Conservation (phyloP, 345 rosid genomes). For the Aegle marmelos region DNA sequence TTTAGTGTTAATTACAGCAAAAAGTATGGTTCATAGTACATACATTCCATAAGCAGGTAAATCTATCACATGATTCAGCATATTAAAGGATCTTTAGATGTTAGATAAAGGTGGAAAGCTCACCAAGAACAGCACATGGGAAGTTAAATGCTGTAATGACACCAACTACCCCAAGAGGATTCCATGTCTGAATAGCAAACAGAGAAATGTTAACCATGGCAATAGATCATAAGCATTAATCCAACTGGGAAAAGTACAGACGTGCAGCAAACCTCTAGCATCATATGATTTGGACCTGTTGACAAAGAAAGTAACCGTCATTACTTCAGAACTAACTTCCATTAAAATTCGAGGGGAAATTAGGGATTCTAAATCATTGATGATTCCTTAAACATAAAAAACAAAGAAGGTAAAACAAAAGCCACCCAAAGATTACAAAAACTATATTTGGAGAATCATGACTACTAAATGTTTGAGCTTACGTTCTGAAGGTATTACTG, state of each 20-base stretch:
- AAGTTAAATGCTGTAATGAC: slow-evolving; percentile 97
- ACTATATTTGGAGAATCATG: background rate
- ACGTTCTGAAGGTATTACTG: slow-evolving; percentile 96
- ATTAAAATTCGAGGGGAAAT: background rate
- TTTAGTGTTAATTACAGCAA: slow-evolving; percentile 1
- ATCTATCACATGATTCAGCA: background rate
- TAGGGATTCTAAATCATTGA: background rate
- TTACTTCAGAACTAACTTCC: slow-evolving; percentile 14
- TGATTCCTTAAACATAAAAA: background rate
- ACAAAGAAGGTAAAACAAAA: background rate
- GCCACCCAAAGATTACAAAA: background rate
- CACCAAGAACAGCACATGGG: slow-evolving; percentile 98
- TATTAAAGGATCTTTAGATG: background rate
- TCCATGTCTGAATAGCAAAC: slow-evolving; percentile 71
- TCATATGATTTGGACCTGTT: slow-evolving; percentile 94
- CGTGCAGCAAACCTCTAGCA: slow-evolving; percentile 72
- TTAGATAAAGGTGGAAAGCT: slow-evolving; percentile 25
- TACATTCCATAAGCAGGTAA: background rate
- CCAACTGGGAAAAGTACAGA: slow-evolving; percentile 11
- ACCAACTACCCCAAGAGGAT: slow-evolving; percentile 95
- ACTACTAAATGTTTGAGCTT: slow-evolving; percentile 31
- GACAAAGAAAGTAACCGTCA: slow-evolving; percentile 22
- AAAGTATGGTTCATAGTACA: background rate
- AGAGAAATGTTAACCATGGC: slow-evolving; percentile 15
- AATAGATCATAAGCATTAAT: background rate